A percentile compares a stretch with the other conserved stretches of the same genome.
phyloP scores from a whole-genome alignment of 2,329 filamentous ascomycete species.

The Pseudogymnoascus sp. region DNA sequence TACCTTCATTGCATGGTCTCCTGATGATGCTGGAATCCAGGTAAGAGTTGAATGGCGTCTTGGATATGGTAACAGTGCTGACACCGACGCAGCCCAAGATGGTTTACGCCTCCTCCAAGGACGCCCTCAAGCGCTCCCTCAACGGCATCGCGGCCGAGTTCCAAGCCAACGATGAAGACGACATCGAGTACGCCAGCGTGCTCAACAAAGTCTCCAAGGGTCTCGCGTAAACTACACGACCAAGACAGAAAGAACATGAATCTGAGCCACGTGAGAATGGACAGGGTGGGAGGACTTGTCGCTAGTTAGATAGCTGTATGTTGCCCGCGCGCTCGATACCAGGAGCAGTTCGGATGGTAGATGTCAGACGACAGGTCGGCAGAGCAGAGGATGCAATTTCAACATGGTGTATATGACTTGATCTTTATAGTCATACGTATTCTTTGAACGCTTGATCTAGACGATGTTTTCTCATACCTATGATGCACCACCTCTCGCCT shows the following conservation, averaged over 20 bases:
- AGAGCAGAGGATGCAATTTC: constrained; percentile 4
- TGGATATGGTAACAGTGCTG: constrained; percentile 11
- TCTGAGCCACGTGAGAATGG: constrained; percentile 7
- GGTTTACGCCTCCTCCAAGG: constrained; percentile 85
- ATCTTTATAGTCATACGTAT: neutral
- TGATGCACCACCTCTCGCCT: constrained; percentile 24
- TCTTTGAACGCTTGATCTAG: neutral
- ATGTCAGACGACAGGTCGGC: constrained; percentile 4
- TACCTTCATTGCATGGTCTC: constrained; percentile 72
- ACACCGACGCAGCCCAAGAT: constrained; percentile 63
- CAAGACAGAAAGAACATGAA: neutral
- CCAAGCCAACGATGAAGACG: constrained; percentile 77
- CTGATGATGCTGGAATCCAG: constrained; percentile 72
- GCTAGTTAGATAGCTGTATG: constrained; percentile 2
- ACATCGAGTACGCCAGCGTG: constrained; percentile 71
- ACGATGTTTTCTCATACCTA: neutral
- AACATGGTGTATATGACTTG: constrained; percentile 5
- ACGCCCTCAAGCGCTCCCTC: constrained; percentile 72
- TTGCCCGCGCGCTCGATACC: constrained; percentile 2
- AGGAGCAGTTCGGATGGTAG: constrained; percentile 4
- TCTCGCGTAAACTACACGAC: constrained; percentile 37
- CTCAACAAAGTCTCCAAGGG: constrained; percentile 59
- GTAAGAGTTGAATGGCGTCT: constrained; percentile 41
- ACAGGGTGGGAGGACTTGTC: constrained; percentile 15
- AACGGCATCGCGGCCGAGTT: constrained; percentile 69